Conservation (phyloP, 192 early-diverging fungal genomes). For the Cetraspora pellucida region DNA sequence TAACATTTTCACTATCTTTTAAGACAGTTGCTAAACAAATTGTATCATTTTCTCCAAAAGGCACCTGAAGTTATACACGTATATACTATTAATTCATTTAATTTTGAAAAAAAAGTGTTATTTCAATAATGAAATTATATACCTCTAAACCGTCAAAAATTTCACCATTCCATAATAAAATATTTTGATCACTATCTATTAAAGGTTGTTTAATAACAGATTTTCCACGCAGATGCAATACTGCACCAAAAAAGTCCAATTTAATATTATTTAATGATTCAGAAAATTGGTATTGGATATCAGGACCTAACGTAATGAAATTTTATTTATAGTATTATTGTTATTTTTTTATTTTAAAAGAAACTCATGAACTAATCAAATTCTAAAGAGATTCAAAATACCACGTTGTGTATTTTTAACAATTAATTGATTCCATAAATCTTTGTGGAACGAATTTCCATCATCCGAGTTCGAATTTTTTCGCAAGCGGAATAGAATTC, state of each 20-base stretch:
- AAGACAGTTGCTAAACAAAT: conserved; percentile 46
- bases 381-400: too few species aligned
- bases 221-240: conserved; percentile 72
- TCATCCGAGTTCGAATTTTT: too few species aligned
- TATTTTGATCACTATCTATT: conserved; percentile 47
- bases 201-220: conserved; percentile 61
- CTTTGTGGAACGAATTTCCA: too few species aligned
- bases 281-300: conserved; percentile 41
- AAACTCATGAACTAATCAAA: too few species aligned
- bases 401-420: too few species aligned
- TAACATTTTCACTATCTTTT: conserved; percentile 35
- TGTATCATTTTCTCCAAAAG: conserved; percentile 61
- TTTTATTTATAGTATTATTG: too few species aligned
- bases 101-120: not conserved
- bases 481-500: too few species aligned
- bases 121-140: conserved; percentile 4
- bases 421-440: too few species aligned
- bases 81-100: not conserved
- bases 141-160: conserved; percentile 79
- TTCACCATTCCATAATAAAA: conserved; percentile 89
- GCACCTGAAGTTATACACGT: conserved; percentile 24
- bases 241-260: conserved; percentile 56
- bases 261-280: not conserved
- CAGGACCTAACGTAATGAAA: conserved; percentile 47
- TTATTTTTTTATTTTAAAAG: too few species aligned